phyloP scores from a whole-genome alignment of 2,329 filamentous ascomycete species.

The Pseudocercospora fuligena region DNA sequence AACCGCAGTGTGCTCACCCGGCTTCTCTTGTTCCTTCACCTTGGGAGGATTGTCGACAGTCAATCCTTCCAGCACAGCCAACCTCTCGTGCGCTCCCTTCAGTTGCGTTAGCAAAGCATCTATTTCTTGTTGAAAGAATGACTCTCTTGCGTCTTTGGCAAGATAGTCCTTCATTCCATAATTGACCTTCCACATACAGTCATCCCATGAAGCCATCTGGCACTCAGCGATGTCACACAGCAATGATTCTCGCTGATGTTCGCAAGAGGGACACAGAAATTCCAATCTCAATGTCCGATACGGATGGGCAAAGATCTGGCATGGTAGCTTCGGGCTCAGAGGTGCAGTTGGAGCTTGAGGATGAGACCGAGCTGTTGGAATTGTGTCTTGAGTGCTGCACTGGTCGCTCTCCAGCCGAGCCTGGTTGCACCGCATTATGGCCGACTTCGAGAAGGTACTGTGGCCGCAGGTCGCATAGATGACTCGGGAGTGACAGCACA shows the following conservation, averaged over 20 bases:
- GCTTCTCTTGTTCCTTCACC: background rate
- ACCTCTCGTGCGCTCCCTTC: background rate
- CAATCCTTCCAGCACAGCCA: background rate
- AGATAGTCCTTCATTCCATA: constrained; percentile 1
- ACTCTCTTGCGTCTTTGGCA: constrained; percentile 1
- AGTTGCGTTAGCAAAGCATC: background rate
- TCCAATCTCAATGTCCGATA: constrained; percentile 11
- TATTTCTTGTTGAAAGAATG: background rate
- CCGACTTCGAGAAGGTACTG: constrained; percentile 5
- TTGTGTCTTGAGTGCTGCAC: background rate
- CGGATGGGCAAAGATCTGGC: constrained; percentile 9
- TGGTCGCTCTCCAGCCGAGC: background rate
- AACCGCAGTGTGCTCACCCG: background rate
- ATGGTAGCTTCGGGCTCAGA: background rate
- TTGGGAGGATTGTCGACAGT: background rate
- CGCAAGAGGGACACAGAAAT: constrained; percentile 5
- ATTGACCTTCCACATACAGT: background rate
- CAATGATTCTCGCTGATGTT: constrained; percentile 1
- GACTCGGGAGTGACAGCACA: constrained; percentile 10
- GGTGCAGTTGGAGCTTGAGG: background rate
- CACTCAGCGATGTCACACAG: background rate
- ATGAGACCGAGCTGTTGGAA: background rate
- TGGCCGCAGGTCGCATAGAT: constrained; percentile 7
- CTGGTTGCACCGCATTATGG: background rate
- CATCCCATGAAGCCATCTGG: background rate